Evolutionary conservation across 176 grass and related monocot species (phyloP), one percentile per base, ranked within the genome.

Genomic region (Zea luxurians): DNA sequence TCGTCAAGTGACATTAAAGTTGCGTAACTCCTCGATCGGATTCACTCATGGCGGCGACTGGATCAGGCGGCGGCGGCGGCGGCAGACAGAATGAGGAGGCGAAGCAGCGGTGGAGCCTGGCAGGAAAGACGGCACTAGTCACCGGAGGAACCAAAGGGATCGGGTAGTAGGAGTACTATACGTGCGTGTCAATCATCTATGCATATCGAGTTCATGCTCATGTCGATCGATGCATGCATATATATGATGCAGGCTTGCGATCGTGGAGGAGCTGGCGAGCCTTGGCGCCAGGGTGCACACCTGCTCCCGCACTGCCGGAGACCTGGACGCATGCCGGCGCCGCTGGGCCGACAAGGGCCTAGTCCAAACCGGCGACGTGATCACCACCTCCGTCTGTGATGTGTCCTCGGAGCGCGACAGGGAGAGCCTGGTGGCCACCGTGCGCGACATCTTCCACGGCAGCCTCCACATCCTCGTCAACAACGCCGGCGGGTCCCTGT

Each of bases 121-220:
- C 41, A 15, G 78, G 68, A 37, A 74, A 17, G 52, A 89, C 78
- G 8, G 87, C 87, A 47, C 61, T 85, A 3, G 87, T 89, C 61
- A 89, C 87, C 15, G 83, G 83, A 78, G 87, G 87, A 55, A 89
- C 66, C 59, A 85, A 68, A 63, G 83, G 87, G 3, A 89, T 89
- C 11, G 83, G 83, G 82, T 84, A 35, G 27, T 9, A 61, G 18
- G 7, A 54, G 11, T 40, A 4, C 27, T 42, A 42, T 58, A 58
- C 17, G n/a, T 58, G 2, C 54, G 17, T 58, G 8, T 20, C 17
- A 3, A 8, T 20, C 54, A 58, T 20, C 17, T 7, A 58, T 58
- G 54, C 54, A 58, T 58, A 58, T 58, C 17, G 0, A 58, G 53
- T 57, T 58, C n/a, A 59, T 59, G 55, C 55, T 59, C n/a, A 59